A percentile compares a stretch with the other conserved stretches of the same genome.
phyloP scores from a whole-genome alignment of 164 flowering plant species.

The Malania oleifera region DNA sequence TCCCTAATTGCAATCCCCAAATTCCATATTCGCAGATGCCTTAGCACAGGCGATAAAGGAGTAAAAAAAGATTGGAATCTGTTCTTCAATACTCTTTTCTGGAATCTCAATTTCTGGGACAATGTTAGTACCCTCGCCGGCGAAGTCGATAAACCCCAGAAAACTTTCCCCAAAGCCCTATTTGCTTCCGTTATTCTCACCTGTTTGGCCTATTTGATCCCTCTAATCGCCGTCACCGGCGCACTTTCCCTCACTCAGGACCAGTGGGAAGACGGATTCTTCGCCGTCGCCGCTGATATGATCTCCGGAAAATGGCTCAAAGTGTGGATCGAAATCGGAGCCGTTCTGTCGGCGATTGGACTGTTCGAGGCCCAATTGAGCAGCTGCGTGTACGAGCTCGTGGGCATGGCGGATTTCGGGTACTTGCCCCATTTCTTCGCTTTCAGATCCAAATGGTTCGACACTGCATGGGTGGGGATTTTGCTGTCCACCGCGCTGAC shows the following conservation, averaged over 20 bases:
- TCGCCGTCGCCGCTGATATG: constrained; percentile 41
- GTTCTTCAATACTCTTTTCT: constrained; percentile 75
- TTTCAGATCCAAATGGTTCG: constrained; percentile 42
- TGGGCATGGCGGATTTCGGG: constrained; percentile 60
- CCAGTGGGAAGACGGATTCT: constrained; percentile 39
- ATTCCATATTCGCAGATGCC: constrained; percentile 53
- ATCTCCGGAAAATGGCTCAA: constrained; percentile 50
- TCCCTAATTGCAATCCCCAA: constrained; percentile 54
- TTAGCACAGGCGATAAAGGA: constrained; percentile 42
- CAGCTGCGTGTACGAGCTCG: constrained; percentile 42
- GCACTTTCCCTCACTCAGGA: constrained; percentile 32
- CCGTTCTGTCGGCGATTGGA: constrained; percentile 48
- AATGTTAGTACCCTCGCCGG: constrained; percentile 73
- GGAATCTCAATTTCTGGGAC: constrained; percentile 95
- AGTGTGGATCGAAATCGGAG: constrained; percentile 48
- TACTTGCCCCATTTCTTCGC: constrained; percentile 37
- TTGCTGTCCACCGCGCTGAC: constrained; percentile 34
- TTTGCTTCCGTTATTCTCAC: constrained; percentile 40
- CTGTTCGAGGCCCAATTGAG: constrained; percentile 57
- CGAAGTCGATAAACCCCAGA: constrained; percentile 37
- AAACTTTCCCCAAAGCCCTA: constrained; percentile 39
- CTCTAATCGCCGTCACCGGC: constrained; percentile 44
- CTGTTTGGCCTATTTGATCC: constrained; percentile 40
- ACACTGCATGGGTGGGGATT: constrained; percentile 62
- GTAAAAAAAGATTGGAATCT: constrained; percentile 64